A percentile compares a stretch with the other conserved stretches of the same genome.
These are phyloP conservation scores for Rhamnella rubrinervis DNA, from an alignment of 331 rosid species.

Conservation along the genomic window DNA sequence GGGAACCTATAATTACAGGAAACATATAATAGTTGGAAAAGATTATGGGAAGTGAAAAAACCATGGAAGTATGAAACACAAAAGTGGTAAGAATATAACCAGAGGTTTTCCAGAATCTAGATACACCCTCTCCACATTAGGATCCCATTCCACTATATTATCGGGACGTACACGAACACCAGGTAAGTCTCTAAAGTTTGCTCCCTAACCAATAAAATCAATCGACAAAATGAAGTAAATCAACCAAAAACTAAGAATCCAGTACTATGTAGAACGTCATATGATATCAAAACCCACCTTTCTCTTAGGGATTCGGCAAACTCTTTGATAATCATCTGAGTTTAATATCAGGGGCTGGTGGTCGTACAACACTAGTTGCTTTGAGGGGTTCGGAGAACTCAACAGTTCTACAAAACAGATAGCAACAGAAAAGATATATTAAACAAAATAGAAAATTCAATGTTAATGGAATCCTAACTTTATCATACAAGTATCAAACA, in stretches of 20 bases:
- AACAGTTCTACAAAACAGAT: constrained; percentile 12
- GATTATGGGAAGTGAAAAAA: neutral
- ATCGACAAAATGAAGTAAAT: neutral
- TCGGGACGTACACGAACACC: constrained; percentile 61
- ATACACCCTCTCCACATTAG: constrained; percentile 43
- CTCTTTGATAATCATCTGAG: constrained; percentile 62
- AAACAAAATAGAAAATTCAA: neutral
- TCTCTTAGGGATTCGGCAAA: constrained; percentile 50
- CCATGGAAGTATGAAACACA: neutral
- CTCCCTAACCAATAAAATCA: constrained; percentile 44
- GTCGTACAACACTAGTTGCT: constrained; percentile 17
- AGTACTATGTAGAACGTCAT: neutral
- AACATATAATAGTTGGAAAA: neutral
- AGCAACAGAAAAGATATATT: neutral
- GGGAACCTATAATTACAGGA: constrained; percentile 44
- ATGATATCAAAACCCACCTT: constrained; percentile 39
- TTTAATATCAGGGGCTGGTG: constrained; percentile 36
- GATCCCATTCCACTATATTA: constrained; percentile 71
- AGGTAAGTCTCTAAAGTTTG: constrained; percentile 60
- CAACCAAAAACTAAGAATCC: neutral
- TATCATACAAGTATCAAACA: no score
- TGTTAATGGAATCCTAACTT: neutral
- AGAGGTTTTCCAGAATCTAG: constrained; percentile 61
- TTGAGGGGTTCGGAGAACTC: neutral
- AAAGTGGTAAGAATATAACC: constrained; percentile 32